A percentile compares a stretch with the other conserved stretches of the same genome.
These are phyloP conservation scores for Ustilago tritici DNA, from an alignment of 1,284 basidiomycete genomes.

Conservation along the genomic window DNA sequence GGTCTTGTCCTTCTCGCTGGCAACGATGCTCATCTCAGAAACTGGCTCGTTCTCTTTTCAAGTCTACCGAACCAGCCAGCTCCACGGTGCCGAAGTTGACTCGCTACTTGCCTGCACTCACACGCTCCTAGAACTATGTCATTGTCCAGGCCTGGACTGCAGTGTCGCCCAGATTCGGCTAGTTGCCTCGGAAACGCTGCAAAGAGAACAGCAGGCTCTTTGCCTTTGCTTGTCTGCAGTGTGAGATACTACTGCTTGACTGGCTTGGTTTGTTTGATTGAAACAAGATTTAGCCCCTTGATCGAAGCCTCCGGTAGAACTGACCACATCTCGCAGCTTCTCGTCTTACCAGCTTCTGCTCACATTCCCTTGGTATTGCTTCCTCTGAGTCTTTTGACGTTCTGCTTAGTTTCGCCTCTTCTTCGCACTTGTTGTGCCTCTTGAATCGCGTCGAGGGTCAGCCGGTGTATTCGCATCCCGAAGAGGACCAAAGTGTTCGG, in stretches of 20 bases:
- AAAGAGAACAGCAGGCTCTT: not conserved
- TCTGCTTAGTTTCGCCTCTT: conserved; percentile 2
- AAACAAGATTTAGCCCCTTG: not conserved
- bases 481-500: not conserved
- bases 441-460: not conserved
- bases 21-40: not conserved
- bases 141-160: not conserved
- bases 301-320: not conserved
- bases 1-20: not conserved
- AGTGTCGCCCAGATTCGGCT: not conserved
- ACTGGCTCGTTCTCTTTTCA: not conserved
- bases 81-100: not conserved
- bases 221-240: not conserved
- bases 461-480: not conserved
- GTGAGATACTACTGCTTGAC: not conserved
- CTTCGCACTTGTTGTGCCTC: not conserved
- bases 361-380: not conserved
- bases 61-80: not conserved
- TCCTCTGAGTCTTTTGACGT: not conserved
- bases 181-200: not conserved
- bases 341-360: not conserved
- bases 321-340: not conserved
- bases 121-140: not conserved
- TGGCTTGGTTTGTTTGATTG: not conserved
- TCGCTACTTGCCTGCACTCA: not conserved